A percentile compares a stretch with the other conserved stretches of the same genome.
Conservation (phyloP, 2,329 filamentous ascomycete species). For the Aspergillus japonicus region DNA sequence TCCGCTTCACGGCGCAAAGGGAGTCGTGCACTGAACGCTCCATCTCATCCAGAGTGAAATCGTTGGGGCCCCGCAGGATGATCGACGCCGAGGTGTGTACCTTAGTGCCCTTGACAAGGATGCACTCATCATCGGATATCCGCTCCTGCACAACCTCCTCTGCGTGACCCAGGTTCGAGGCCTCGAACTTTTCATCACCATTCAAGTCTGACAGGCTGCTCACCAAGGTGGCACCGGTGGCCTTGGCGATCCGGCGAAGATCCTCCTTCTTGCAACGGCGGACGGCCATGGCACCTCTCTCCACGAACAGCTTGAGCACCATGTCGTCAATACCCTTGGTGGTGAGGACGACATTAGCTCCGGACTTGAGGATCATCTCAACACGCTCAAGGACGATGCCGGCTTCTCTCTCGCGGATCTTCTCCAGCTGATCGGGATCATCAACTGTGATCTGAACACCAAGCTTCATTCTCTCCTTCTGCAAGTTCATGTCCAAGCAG, state of each 20-base stretch:
- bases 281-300: slow-evolving; percentile 93
- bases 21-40: slow-evolving; percentile 98
- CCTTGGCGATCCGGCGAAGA: slow-evolving; percentile 89
- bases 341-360: slow-evolving; percentile 92
- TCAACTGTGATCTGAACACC: slow-evolving; percentile 98
- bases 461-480: slow-evolving; percentile 99
- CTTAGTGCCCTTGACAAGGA: slow-evolving; percentile 94
- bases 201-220: slow-evolving; percentile 94
- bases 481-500: slow-evolving; percentile 93
- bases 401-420: slow-evolving; percentile 89
- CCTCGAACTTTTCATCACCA: slow-evolving; percentile 93
- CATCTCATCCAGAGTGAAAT: slow-evolving; percentile 98
- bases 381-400: slow-evolving; percentile 92
- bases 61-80: slow-evolving; percentile 92
- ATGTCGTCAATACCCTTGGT: slow-evolving; percentile 99
- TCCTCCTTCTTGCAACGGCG: slow-evolving; percentile 99
- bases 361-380: slow-evolving; percentile 96
- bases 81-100: slow-evolving; percentile 90
- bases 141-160: slow-evolving; percentile 98
- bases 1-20: slow-evolving; percentile 93
- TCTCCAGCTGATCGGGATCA: slow-evolving; percentile 93
- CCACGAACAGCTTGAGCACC: slow-evolving; percentile 89
- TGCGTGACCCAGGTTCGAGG: slow-evolving; percentile 82
- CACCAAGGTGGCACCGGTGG: slow-evolving; percentile 88
- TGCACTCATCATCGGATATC: slow-evolving; percentile 98